These are phyloP conservation scores for Fistulinella prunicolor DNA, from an alignment of 768 basidiomycete genomes.

Conservation along the genomic window DNA sequence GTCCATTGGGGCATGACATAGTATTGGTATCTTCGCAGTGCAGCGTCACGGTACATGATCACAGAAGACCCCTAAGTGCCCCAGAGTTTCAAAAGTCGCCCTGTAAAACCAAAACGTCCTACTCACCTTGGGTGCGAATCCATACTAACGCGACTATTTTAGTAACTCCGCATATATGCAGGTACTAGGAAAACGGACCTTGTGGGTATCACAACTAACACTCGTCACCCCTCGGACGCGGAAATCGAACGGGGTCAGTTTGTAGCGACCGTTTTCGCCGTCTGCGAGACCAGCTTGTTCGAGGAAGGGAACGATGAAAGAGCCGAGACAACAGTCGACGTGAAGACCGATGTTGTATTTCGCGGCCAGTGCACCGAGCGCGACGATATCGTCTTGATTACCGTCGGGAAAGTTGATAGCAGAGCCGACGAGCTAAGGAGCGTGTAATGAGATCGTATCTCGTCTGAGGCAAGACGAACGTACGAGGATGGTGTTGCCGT, in stretches of 20 bases:
- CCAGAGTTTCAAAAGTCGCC: neutral
- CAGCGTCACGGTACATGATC: slow-evolving; percentile 86
- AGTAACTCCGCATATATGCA: neutral
- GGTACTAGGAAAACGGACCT: slow-evolving; percentile 42
- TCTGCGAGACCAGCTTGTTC: slow-evolving; percentile 69
- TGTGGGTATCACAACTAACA: slow-evolving; percentile 96
- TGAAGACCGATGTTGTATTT: slow-evolving; percentile 81
- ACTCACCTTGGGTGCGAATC: slow-evolving; percentile 86
- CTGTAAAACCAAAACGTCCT: neutral
- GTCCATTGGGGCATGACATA: slow-evolving; percentile 81
- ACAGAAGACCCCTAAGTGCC: slow-evolving; percentile 78
- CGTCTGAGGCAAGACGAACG: slow-evolving; percentile 4
- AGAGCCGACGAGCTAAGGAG: slow-evolving; percentile 72
- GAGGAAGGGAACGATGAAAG: slow-evolving; percentile 92
- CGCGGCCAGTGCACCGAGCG: slow-evolving; percentile 70
- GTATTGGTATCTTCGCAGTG: slow-evolving; percentile 80
- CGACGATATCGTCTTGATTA: slow-evolving; percentile 82
- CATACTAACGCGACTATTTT: slow-evolving; percentile 54
- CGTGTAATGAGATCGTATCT: neutral
- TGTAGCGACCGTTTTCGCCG: slow-evolving; percentile 52
- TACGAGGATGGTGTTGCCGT: slow-evolving; percentile 86
- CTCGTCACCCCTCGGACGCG: slow-evolving; percentile 86
- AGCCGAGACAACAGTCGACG: slow-evolving; percentile 93
- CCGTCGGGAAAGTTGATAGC: slow-evolving; percentile 85
- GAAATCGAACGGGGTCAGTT: slow-evolving; percentile 82